Percentiles rank a stretch among this genome's conserved stretches.
These are phyloP conservation scores for Myriosclerotinia curreyana DNA, from an alignment of 2,329 filamentous ascomycete species.

Conservation along the genomic window DNA sequence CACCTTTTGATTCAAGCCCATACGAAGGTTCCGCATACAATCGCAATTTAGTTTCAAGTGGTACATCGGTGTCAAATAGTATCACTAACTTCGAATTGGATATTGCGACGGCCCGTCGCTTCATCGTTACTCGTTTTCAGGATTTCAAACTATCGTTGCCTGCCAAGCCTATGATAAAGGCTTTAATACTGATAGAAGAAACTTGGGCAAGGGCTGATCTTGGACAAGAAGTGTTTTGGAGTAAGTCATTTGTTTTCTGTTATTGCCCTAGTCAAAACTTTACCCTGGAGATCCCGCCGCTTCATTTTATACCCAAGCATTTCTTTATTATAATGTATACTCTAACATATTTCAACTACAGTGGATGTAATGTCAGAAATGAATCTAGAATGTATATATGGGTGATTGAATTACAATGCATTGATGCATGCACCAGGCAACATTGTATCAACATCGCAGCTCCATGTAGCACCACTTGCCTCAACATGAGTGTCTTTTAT, in stretches of 20 bases:
- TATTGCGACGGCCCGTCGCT: slow-evolving; percentile 33
- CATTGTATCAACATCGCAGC: not conserved
- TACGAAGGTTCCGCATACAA: not conserved
- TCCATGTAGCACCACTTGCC: not conserved
- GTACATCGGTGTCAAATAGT: slow-evolving; percentile 25
- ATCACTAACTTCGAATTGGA: slow-evolving; percentile 35
- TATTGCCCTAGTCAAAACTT: not conserved
- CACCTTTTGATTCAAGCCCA: slow-evolving; percentile 6
- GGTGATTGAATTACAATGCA: not conserved
- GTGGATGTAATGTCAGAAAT: slow-evolving; percentile 21
- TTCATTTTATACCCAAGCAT: not conserved
- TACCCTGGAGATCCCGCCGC: not conserved
- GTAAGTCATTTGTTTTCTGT: not conserved
- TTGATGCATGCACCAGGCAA: not conserved
- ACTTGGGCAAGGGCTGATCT: slow-evolving; percentile 33
- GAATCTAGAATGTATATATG: slow-evolving; percentile 17
- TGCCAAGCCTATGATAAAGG: slow-evolving; percentile 34
- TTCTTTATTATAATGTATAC: not conserved
- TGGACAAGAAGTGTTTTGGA: slow-evolving; percentile 34
- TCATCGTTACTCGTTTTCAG: slow-evolving; percentile 33
- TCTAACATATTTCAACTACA: not conserved
- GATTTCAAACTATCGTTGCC: slow-evolving; percentile 34
- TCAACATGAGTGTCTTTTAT: not conserved
- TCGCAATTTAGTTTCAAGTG: slow-evolving; percentile 13
- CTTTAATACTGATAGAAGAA: slow-evolving; percentile 32